Evolutionary conservation across 768 basidiomycete species (phyloP).

Genomic region (Leucosporidium scottii): DNA sequence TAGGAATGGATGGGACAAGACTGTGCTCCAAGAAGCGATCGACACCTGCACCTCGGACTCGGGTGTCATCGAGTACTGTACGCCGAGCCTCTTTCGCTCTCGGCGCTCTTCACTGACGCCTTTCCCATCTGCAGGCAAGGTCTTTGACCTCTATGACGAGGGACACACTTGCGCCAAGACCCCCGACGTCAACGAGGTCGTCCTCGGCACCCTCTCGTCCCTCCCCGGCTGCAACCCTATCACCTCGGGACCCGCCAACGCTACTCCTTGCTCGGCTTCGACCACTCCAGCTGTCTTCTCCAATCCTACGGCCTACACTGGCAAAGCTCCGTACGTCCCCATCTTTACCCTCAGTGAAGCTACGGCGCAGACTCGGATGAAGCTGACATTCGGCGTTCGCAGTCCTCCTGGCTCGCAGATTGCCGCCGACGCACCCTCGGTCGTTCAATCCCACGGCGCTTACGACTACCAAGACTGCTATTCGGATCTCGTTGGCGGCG

Average conservation of each 20-base stretch:
- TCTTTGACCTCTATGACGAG: constrained; percentile 29
- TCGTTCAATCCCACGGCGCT: not conserved
- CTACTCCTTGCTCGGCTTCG: constrained; percentile 9
- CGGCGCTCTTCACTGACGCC: not conserved
- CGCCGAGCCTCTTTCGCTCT: not conserved
- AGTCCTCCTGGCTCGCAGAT: constrained; percentile 7
- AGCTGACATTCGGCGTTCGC: too few relatives aligned
- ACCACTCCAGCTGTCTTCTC: constrained; percentile 38
- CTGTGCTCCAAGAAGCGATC: constrained; percentile 30
- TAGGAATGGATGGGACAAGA: constrained; percentile 33
- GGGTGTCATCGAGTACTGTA: constrained; percentile 35
- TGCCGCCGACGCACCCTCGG: not conserved
- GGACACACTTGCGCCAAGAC: constrained; percentile 26
- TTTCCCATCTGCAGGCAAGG: constrained; percentile 3
- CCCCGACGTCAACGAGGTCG: constrained; percentile 30
- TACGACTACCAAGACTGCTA: constrained; percentile 33
- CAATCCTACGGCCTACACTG: constrained; percentile 3
- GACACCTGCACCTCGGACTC: constrained; percentile 33
- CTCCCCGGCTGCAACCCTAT: constrained; percentile 38
- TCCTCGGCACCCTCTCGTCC: constrained; percentile 18
- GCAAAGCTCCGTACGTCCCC: not conserved
- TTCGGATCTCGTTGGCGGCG: constrained; percentile 20
- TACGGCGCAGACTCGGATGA: too few relatives aligned
- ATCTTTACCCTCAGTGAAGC: too few relatives aligned
- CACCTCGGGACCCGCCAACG: constrained; percentile 6